Base-by-base conservation (phyloP, 345 rosid genomes). In the Sapria himalayana region DNA sequence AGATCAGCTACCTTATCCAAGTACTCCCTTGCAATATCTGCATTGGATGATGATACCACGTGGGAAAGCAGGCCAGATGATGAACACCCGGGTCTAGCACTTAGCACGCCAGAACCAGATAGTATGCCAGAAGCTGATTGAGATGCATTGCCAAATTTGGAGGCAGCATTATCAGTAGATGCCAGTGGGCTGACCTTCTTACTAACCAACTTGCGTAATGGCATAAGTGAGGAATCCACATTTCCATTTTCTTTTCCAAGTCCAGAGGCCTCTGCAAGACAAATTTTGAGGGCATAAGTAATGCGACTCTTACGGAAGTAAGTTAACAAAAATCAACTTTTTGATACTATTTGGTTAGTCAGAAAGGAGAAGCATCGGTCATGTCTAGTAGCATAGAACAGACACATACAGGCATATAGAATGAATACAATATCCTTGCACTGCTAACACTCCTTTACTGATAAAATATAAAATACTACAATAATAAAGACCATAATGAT, bases 1-100 rank as follows among this genome's bases (percentile, higher is more conserved):
- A 89, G 85, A 59, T 89, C 91, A 22, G 98, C 93, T 29, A 82
- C 93, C 67, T 82, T 89, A 69, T 82, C 93, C 52, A 89, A 69
- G 67, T 89, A 89, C 41, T 82, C 93, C 72, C 75, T 64, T 15
- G 98, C 95, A 31, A 74, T 77, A 64, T 89, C 98, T 29, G 84
- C 85, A 65, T 78, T 82, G 57, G 74, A 58, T 8, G 94, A 69
- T 13, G 89, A 84, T 48, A 80, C 81, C 93, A 89, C 73, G 57
- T 79, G 91, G 52, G 78, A 71, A 23, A 91, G 86, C 50, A 80
- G 61, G 25, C 99, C 92, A 29, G 92, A 80, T 49, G 99, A 91
- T 27, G 95, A 71, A 61, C 99, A 76, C 58, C 95, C 95, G 6
- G 86, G 78, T 63, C 92, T 84, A 57, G 95, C 97, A 72, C 76